Base-by-base conservation (phyloP, 2,329 filamentous ascomycete species). In the Fusarium sp. region DNA sequence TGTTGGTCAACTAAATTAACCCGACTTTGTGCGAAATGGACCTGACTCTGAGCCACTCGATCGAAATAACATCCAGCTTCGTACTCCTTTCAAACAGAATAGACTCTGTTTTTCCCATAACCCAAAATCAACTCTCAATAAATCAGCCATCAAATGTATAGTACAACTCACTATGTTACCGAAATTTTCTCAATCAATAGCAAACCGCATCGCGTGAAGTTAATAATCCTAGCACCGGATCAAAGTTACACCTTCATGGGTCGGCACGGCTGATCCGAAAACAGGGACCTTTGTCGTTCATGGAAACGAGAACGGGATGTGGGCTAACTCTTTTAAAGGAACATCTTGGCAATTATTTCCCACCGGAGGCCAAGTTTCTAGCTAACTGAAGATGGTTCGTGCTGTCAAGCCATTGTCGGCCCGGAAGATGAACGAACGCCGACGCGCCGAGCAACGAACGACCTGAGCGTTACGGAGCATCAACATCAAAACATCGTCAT, bases 181-280 rank as follows among this genome's bases (percentile, higher is more conserved):
- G 17, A 9, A 9, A 9, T 17, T 15, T 4, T 36, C 3, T 36
- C 35, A 9, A 36, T 36, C 15, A 36, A 36, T 9, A 3, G 15
- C 35, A 3, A 36, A 39, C 20, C 8, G 8, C 12, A 39, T 39
- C 12, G 1, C 11, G 8, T 26, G 6, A 26, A 7, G 26, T 13
- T 6, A 3, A 14, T 15, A 5, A 47, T 32, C 24, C 18, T 13
- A 12, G 35, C 11, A 9, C 10, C 20, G 10, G 4, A 28, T 28
- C 18, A 10, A 10, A 6, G 0, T 6, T 1, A 0, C 2, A 6
- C 6, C 8, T 0, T n/a, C 20, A 18, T n/a, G 6, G 20, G 35
- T 28, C 35, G 51, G 51, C 35, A n/a, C 24, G 4, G 0, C 18
- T 22, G 14, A 39, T 28, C 20, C 24, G 51, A n/a, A 28, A 54